Percentiles rank a stretch among this genome's conserved stretches.
These are phyloP conservation scores for Podosphaera fusca DNA, from an alignment of 2,329 filamentous ascomycete species.

Conservation along the genomic window DNA sequence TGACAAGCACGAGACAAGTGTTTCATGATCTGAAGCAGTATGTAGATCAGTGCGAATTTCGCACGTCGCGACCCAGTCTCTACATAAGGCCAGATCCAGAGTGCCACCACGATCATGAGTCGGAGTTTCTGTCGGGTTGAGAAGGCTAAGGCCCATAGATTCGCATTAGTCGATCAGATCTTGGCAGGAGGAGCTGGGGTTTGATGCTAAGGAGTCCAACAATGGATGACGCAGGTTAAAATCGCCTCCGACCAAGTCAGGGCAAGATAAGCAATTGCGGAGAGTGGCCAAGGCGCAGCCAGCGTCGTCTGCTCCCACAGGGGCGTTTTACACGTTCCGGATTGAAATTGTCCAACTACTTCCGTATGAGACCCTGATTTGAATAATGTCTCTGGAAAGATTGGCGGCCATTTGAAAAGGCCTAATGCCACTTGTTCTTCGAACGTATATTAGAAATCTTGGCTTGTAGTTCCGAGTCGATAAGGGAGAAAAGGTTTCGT, in stretches of 20 bases:
- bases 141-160: background rate
- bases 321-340: background rate
- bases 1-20: too few species aligned
- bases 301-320: background rate
- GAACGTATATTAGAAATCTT: background rate
- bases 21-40: background rate
- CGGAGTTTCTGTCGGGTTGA: background rate
- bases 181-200: too few species aligned
- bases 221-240: background rate
- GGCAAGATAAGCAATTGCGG: background rate
- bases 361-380: background rate
- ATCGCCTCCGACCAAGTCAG: background rate
- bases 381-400: background rate
- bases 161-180: too few species aligned
- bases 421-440: background rate
- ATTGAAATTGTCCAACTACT: background rate
- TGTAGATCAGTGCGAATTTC: background rate
- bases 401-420: background rate
- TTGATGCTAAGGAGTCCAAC: background rate
- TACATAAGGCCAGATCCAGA: background rate
- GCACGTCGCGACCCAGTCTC: background rate
- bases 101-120: background rate
- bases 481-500: background rate
- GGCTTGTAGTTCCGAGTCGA: background rate
- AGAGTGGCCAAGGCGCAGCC: background rate